Conservation (phyloP, 495 filamentous ascomycete species). For the Neurospora terricola region DNA sequence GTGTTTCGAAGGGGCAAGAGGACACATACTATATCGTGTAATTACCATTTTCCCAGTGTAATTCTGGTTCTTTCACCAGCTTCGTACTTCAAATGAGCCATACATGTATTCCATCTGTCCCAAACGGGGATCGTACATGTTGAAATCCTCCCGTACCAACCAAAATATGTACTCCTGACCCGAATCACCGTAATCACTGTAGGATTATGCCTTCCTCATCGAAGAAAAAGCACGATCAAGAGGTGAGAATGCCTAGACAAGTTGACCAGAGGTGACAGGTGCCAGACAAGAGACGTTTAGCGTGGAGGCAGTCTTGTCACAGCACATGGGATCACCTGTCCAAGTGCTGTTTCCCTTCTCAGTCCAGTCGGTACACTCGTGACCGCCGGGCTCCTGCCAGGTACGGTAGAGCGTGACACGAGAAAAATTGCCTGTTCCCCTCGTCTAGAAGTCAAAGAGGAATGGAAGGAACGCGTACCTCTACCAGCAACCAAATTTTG, state of each 20-base stretch:
- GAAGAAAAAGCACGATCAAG: neutral
- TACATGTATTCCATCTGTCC: neutral
- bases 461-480: neutral
- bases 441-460: neutral
- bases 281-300: neutral
- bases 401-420: neutral
- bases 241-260: neutral
- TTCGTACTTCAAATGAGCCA: neutral
- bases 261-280: neutral
- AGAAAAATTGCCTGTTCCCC: neutral
- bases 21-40: neutral
- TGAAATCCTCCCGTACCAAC: neutral
- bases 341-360: neutral
- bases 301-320: neutral
- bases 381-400: neutral
- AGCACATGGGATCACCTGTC: neutral
- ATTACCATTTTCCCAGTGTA: neutral
- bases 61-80: neutral
- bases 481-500: neutral
- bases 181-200: neutral
- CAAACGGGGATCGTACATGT: neutral
- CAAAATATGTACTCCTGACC: neutral
- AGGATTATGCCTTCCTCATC: neutral
- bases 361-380: neutral
- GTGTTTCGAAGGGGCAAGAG: neutral